A percentile compares a stretch with the other conserved stretches of the same genome.
phyloP scores from a whole-genome alignment of 2,329 filamentous ascomycete species.

The Aureobasidium vineae region DNA sequence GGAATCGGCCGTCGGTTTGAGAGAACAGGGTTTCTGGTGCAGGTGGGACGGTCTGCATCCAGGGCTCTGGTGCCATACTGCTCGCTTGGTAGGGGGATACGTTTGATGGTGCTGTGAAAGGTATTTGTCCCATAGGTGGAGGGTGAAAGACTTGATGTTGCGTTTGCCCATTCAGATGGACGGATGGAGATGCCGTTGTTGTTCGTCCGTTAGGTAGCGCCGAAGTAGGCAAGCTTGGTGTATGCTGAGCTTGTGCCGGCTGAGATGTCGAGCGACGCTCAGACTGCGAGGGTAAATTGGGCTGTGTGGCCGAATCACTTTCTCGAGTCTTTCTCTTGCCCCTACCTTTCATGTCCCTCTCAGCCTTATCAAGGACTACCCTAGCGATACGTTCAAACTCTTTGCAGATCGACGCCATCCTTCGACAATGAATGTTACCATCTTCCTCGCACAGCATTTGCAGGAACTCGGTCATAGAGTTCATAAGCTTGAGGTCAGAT shows the following conservation, averaged over 20 bases:
- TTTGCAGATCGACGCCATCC: constrained; percentile 91
- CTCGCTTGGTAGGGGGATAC: neutral
- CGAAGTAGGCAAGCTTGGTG: constrained; percentile 31
- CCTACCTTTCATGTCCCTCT: constrained; percentile 75
- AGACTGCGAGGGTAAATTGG: neutral
- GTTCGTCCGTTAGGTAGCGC: constrained; percentile 25
- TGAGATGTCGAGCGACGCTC: neutral
- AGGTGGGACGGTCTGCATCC: constrained; percentile 3
- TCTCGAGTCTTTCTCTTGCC: constrained; percentile 80
- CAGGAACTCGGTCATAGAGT: constrained; percentile 85
- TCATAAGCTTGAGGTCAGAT: constrained; percentile 89
- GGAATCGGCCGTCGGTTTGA: neutral
- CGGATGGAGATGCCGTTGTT: constrained; percentile 7
- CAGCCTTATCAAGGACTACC: constrained; percentile 84
- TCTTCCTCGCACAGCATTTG: constrained; percentile 80
- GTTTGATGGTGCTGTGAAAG: neutral
- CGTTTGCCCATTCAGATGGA: neutral
- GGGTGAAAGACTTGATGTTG: neutral
- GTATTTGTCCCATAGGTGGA: neutral
- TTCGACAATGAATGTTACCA: constrained; percentile 76
- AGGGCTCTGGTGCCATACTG: neutral
- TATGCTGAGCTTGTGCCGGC: constrained; percentile 26
- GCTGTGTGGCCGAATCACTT: constrained; percentile 33
- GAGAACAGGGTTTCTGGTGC: constrained; percentile 7
- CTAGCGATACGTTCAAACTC: constrained; percentile 95